These are phyloP conservation scores for Mucor piriformis DNA, from an alignment of 371 early-diverging fungal species.

Conservation along the genomic window DNA sequence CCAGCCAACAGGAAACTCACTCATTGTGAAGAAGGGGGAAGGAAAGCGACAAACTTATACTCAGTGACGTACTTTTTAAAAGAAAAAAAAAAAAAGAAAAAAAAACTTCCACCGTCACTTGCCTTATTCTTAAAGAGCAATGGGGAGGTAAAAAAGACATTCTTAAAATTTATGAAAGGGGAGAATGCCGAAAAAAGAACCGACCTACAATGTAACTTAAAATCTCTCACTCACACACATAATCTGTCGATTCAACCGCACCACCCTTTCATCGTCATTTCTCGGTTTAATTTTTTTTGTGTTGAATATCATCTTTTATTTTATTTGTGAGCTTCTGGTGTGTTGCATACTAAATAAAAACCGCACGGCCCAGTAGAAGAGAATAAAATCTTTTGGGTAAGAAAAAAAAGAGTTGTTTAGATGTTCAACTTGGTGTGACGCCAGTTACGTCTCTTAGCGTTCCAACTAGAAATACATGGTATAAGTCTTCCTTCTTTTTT, in stretches of 20 bases:
- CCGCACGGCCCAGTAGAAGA: not conserved
- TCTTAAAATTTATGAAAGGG: no score
- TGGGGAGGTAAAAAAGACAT: no score
- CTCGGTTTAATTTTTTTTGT: not conserved
- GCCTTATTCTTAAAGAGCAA: no score
- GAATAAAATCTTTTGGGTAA: not conserved
- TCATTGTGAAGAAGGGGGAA: slow-evolving; percentile 6
- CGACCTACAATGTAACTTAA: no score
- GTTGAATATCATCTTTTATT: slow-evolving; percentile 6
- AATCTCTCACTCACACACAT: no score
- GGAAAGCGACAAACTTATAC: not conserved
- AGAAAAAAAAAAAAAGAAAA: no score
- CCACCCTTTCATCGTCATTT: no score
- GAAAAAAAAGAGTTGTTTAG: slow-evolving; percentile 51
- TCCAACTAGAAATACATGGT: slow-evolving; percentile 69
- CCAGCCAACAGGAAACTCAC: slow-evolving; percentile 19
- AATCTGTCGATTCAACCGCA: no score
- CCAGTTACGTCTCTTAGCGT: slow-evolving; percentile 99
- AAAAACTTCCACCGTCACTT: not conserved
- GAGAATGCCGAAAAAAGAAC: no score
- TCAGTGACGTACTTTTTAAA: not conserved
- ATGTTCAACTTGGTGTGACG: slow-evolving; percentile 97
- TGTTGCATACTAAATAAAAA: not conserved
- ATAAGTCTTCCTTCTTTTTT: not conserved
- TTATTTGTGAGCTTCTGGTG: not conserved